These are phyloP conservation scores for Cicer chorassanicum DNA, from an alignment of 306 rosid species.

Conservation along the genomic window DNA sequence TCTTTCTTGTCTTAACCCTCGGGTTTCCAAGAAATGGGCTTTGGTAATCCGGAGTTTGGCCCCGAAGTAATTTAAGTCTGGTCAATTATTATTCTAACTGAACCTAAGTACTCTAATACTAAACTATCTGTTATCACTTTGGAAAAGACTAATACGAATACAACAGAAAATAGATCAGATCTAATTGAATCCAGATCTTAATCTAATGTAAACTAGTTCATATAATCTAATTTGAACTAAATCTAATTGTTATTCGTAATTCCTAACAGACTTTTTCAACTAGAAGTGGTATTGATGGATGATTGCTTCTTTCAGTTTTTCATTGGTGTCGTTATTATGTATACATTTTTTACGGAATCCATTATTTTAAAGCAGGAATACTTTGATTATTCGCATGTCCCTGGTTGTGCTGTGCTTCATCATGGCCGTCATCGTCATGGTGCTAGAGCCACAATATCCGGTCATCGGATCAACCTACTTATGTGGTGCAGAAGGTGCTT, in stretches of 20 bases:
- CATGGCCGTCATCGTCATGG: conserved; percentile 66
- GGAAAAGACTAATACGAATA: neutral
- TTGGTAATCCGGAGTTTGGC: neutral
- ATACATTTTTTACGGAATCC: conserved; percentile 39
- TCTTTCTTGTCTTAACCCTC: neutral
- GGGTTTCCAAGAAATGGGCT: neutral
- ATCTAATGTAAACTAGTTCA: neutral
- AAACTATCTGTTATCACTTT: neutral
- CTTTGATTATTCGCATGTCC: conserved; percentile 54
- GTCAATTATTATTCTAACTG: neutral
- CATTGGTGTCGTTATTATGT: neutral
- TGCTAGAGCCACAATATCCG: conserved; percentile 59
- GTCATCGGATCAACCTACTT: conserved; percentile 56
- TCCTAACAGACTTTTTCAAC: neutral
- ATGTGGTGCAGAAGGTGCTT: conserved; percentile 60
- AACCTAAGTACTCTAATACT: neutral
- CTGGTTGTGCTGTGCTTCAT: conserved; percentile 63
- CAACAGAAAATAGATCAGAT: conserved; percentile 5
- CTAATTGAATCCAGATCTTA: neutral
- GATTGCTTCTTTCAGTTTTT: conserved; percentile 31
- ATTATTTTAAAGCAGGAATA: conserved; percentile 54
- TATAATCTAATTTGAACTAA: neutral
- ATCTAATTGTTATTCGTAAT: neutral
- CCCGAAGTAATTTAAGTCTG: neutral
- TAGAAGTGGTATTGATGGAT: conserved; percentile 16